phyloP scores from a whole-genome alignment of 2,329 filamentous ascomycete species.

The Metarhizium album region DNA sequence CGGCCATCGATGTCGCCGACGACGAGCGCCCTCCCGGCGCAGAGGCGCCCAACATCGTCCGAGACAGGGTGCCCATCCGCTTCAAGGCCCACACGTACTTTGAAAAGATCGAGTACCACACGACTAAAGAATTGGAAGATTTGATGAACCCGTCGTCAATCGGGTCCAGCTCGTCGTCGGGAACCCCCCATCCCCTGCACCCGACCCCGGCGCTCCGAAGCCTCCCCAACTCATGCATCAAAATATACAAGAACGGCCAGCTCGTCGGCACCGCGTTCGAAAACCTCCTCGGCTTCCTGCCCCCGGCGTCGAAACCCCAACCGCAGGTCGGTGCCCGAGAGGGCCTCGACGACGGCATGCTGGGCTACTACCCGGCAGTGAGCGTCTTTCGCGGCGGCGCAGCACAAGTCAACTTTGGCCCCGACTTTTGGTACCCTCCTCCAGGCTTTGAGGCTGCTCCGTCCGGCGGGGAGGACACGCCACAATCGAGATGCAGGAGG shows the following conservation, averaged over 20 bases:
- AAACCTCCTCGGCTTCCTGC: slow-evolving; percentile 80
- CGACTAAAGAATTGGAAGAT: slow-evolving; percentile 81
- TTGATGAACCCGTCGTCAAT: slow-evolving; percentile 58
- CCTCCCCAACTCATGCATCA: slow-evolving; percentile 75
- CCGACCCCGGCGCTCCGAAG: slow-evolving; percentile 66
- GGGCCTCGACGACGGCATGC: slow-evolving; percentile 84
- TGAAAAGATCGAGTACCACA: slow-evolving; percentile 81
- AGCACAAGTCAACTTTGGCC: slow-evolving; percentile 88
- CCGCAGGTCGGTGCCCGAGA: slow-evolving; percentile 66
- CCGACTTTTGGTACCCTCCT: slow-evolving; percentile 83
- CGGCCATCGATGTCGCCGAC: slow-evolving; percentile 60
- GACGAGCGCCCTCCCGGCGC: slow-evolving; percentile 43
- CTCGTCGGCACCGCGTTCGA: slow-evolving; percentile 81
- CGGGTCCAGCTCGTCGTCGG: slow-evolving; percentile 33
- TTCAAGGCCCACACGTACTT: slow-evolving; percentile 93
- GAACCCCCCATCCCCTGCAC: slow-evolving; percentile 62
- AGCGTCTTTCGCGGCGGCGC: slow-evolving; percentile 87
- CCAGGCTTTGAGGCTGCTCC: slow-evolving; percentile 38
- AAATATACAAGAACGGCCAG: slow-evolving; percentile 85
- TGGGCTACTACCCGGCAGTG: slow-evolving; percentile 91
- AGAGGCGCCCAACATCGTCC: slow-evolving; percentile 71
- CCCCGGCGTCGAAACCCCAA: slow-evolving; percentile 70
- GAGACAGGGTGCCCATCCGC: slow-evolving; percentile 87
- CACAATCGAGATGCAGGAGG: slow-evolving; percentile 15
- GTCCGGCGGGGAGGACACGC: slow-evolving; percentile 35